Evolutionary conservation across 306 rosid genomes (phyloP).

Genomic region (Erythrophleum fordii): DNA sequence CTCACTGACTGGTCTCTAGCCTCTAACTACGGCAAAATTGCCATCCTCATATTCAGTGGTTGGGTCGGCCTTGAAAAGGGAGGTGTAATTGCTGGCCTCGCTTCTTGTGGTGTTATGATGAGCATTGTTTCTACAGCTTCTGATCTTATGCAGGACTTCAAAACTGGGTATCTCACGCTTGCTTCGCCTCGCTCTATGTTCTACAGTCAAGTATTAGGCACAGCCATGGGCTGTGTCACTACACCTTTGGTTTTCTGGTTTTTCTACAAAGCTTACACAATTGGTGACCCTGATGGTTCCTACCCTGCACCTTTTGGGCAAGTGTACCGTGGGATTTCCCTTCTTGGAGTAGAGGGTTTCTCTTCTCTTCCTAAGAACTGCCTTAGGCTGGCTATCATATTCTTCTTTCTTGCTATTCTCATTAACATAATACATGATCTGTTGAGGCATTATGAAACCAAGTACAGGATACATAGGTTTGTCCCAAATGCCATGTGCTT

Average conservation of each 20-base stretch:
- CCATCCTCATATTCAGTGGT: conserved; percentile 68
- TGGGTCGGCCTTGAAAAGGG: conserved; percentile 68
- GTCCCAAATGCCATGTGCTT: conserved; percentile 69
- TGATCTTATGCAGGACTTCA: conserved; percentile 84
- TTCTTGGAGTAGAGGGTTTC: conserved; percentile 78
- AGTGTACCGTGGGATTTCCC: conserved; percentile 70
- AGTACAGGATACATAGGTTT: conserved; percentile 44
- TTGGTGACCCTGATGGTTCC: conserved; percentile 63
- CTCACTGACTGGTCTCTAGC: conserved; percentile 88
- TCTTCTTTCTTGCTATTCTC: conserved; percentile 44
- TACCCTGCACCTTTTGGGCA: conserved; percentile 76
- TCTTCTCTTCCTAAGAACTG: conserved; percentile 69
- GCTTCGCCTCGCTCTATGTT: conserved; percentile 77
- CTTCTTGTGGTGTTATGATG: conserved; percentile 86
- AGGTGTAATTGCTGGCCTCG: conserved; percentile 77
- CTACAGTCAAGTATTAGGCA: conserved; percentile 69
- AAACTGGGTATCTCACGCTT: conserved; percentile 73
- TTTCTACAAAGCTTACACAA: conserved; percentile 64
- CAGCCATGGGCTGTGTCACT: conserved; percentile 60
- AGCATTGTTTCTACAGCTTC: conserved; percentile 81
- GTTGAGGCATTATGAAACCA: conserved; percentile 47
- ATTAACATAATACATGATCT: conserved; percentile 49
- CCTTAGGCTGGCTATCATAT: conserved; percentile 46
- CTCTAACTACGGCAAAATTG: conserved; percentile 77
- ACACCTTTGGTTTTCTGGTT: conserved; percentile 69